Percentiles rank a stretch among this genome's conserved stretches.
Conservation (phyloP, 2,329 filamentous ascomycete genomes). For the Fusarium sacchari region DNA sequence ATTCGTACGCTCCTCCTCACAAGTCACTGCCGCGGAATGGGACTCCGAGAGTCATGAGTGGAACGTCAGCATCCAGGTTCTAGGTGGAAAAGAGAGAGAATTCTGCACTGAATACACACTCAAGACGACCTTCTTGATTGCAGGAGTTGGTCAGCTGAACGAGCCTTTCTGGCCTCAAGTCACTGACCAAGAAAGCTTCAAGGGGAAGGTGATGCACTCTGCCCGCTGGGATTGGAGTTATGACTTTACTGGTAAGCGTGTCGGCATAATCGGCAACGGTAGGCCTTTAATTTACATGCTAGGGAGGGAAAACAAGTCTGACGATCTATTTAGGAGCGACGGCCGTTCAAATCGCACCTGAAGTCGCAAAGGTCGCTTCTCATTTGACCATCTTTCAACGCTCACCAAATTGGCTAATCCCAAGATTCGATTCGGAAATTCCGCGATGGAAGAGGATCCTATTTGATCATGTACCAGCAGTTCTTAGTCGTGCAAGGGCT, state of each 20-base stretch:
- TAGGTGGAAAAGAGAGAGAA: background rate
- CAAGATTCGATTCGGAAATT: background rate
- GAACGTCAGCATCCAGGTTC: background rate
- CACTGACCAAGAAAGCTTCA: background rate
- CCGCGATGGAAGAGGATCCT: background rate
- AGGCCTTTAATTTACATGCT: accelerated
- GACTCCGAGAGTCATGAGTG: background rate
- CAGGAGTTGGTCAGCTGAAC: background rate
- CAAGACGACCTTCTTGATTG: background rate
- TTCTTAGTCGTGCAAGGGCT: background rate
- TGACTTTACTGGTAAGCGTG: background rate
- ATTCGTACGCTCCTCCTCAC: background rate
- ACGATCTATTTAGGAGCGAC: accelerated
- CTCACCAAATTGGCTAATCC: background rate
- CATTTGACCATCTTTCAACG: background rate
- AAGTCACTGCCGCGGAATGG: background rate
- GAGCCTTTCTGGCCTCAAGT: background rate
- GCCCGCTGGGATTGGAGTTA: background rate
- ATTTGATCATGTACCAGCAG: accelerated
- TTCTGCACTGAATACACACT: background rate
- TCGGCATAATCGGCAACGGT: background rate
- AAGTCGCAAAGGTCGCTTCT: background rate
- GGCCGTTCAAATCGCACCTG: background rate
- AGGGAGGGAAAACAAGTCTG: accelerated
- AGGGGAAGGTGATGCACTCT: background rate